Evolutionary conservation across 2,329 filamentous ascomycete genomes (phyloP).

Genomic region (Paramyrothecium sp.): DNA sequence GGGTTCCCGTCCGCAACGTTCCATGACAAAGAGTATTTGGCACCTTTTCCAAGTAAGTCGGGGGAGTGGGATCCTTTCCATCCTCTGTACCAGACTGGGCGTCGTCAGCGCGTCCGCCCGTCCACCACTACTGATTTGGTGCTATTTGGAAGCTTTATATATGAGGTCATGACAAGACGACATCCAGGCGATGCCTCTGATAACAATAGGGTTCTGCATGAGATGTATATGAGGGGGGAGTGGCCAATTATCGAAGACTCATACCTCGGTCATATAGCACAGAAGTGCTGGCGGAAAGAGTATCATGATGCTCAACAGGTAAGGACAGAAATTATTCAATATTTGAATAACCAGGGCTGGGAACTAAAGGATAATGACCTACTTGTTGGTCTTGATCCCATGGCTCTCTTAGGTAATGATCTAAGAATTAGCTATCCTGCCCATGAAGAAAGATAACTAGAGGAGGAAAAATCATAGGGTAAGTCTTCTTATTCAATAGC

Average conservation of each 20-base stretch:
- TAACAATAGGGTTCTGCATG: not conserved
- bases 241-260: not conserved
- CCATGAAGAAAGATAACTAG: too few relatives aligned
- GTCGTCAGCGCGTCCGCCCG: not conserved
- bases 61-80: not conserved
- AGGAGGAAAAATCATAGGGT: too few relatives aligned
- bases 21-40: not conserved
- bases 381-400: not conserved
- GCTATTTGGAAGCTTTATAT: not conserved
- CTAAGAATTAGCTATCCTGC: not conserved
- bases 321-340: not conserved
- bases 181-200: not conserved
- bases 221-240: not conserved
- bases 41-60: not conserved
- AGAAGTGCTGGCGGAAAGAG: not conserved
- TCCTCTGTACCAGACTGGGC: not conserved
- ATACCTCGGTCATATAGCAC: not conserved
- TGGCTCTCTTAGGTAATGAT: not conserved
- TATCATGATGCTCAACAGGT: not conserved
- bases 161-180: not conserved
- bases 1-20: not conserved
- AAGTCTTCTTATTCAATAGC: too few relatives aligned
- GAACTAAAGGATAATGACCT: not conserved
- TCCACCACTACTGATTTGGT: not conserved
- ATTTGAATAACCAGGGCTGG: not conserved